Percentiles rank a stretch among this genome's conserved stretches.
These are phyloP conservation scores for Botrytis sinoallii DNA, from an alignment of 2,329 filamentous ascomycete genomes.

Conservation along the genomic window DNA sequence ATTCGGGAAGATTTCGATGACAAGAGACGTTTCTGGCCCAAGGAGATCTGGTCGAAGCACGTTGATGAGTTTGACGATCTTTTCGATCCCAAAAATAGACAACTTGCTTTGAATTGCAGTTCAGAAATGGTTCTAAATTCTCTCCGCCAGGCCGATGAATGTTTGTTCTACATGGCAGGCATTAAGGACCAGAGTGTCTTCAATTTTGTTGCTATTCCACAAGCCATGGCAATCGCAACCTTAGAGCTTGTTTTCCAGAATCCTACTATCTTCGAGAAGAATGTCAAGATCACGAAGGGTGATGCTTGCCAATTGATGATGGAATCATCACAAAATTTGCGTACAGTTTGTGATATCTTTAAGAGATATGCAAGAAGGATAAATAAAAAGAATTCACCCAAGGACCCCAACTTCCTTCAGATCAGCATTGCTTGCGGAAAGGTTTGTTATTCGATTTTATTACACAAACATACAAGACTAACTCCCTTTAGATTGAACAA, in stretches of 20 bases:
- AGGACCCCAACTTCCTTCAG: slow-evolving; percentile 86
- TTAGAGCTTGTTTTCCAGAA: slow-evolving; percentile 92
- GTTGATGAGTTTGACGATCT: slow-evolving; percentile 87
- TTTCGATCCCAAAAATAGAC: slow-evolving; percentile 75
- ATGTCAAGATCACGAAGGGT: slow-evolving; percentile 96
- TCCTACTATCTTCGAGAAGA: slow-evolving; percentile 75
- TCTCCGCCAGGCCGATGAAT: slow-evolving; percentile 82
- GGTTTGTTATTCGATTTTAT: slow-evolving; percentile 47
- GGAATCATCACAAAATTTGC: slow-evolving; percentile 87
- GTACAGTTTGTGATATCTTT: slow-evolving; percentile 78
- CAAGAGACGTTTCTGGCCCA: slow-evolving; percentile 87
- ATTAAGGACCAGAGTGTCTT: slow-evolving; percentile 95
- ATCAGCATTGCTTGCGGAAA: slow-evolving; percentile 89
- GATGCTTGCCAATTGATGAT: slow-evolving; percentile 89
- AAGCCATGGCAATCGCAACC: slow-evolving; percentile 95
- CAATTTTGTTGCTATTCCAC: slow-evolving; percentile 97
- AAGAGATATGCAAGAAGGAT: slow-evolving; percentile 74
- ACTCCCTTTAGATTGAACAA: slow-evolving; percentile 63
- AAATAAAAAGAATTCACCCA: slow-evolving; percentile 88
- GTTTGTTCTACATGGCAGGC: slow-evolving; percentile 95
- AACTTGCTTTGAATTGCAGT: slow-evolving; percentile 76
- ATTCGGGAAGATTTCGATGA: slow-evolving; percentile 87
- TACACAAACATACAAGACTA: slow-evolving; percentile 43
- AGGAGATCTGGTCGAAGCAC: slow-evolving; percentile 95
- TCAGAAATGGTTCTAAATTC: slow-evolving; percentile 95